Evolutionary conservation across 306 rosid species (phyloP).

Genomic region (Senna siamea): DNA sequence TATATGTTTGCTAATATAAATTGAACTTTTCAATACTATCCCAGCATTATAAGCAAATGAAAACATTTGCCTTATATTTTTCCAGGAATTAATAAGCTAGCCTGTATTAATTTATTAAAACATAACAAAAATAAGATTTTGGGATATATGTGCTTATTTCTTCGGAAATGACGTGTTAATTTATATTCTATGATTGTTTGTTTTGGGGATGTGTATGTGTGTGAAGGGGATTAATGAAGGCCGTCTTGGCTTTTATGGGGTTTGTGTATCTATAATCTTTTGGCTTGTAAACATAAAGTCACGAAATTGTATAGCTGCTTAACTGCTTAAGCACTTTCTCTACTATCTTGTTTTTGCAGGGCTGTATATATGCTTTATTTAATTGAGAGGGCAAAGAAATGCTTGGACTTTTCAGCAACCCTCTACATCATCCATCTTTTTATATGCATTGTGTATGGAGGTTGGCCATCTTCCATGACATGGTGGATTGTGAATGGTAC

Average conservation of each 20-base stretch:
- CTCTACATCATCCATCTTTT: slow-evolving; percentile 66
- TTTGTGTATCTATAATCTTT: background rate
- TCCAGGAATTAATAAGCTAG: background rate
- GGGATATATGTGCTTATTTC: background rate
- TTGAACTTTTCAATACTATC: background rate
- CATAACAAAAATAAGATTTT: background rate
- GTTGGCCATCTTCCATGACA: slow-evolving; percentile 80
- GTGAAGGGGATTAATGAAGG: background rate
- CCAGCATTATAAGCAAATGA: background rate
- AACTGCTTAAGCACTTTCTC: slow-evolving; percentile 2
- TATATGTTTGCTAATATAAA: slow-evolving; percentile 2
- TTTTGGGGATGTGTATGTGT: background rate
- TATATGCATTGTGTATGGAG: slow-evolving; percentile 70
- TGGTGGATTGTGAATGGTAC: slow-evolving; percentile 87
- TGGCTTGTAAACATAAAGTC: background rate
- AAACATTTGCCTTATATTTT: background rate
- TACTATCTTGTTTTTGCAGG: slow-evolving; percentile 47
- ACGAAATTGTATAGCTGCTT: no score
- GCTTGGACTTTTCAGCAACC: slow-evolving; percentile 80
- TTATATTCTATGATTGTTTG: background rate
- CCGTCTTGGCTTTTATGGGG: background rate
- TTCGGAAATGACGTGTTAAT: background rate
- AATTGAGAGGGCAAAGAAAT: slow-evolving; percentile 76
- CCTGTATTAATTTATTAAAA: background rate
- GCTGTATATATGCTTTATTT: slow-evolving; percentile 67